Percentiles rank a stretch among this genome's conserved stretches.
Evolutionary conservation across 306 rosid species (phyloP).

Genomic region (Inga leiocalycina): DNA sequence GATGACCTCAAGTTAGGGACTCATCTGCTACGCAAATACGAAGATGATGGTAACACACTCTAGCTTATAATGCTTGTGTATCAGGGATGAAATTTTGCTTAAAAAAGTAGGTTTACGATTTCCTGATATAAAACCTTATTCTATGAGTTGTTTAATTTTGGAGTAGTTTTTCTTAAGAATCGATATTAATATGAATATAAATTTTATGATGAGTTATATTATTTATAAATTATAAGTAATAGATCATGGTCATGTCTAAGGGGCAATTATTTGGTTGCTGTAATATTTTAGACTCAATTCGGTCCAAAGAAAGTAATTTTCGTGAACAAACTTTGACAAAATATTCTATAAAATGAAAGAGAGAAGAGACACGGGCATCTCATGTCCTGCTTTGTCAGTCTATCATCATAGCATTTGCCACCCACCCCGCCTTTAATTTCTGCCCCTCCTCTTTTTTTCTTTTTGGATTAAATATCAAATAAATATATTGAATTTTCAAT

Average conservation of each 20-base stretch:
- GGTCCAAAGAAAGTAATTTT: neutral
- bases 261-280: neutral
- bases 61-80: no score
- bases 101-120: neutral
- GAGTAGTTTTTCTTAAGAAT: neutral
- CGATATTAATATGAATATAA: neutral
- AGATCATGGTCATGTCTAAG: neutral
- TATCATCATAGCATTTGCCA: neutral
- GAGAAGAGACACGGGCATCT: neutral
- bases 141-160: neutral
- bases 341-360: neutral
- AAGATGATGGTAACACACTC: neutral
- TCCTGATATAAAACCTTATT: neutral
- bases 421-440: neutral
- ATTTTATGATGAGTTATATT: neutral
- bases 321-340: neutral
- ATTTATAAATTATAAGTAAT: neutral
- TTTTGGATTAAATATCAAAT: neutral
- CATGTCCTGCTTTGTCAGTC: neutral
- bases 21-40: neutral
- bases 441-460: neutral
- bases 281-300: neutral
- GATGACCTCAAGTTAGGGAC: neutral
- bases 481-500: neutral
- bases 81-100: no score